Percentiles rank a stretch among this genome's conserved stretches.
Conservation (phyloP, 306 rosid genomes). For the Crataegus laevigata region DNA sequence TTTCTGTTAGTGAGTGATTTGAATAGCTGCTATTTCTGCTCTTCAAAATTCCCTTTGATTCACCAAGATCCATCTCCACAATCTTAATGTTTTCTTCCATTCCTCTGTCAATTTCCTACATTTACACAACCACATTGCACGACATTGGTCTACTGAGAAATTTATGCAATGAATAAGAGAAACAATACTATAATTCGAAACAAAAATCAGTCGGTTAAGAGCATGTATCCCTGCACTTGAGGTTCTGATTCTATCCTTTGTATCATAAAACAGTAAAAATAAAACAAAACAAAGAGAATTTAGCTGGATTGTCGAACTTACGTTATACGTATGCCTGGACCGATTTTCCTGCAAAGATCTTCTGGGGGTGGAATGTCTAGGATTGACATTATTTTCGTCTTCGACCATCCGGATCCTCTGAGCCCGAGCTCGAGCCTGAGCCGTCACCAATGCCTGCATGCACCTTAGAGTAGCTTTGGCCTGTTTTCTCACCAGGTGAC, state of each 20-base stretch:
- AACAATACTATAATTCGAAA: not conserved
- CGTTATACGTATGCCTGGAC: constrained; percentile 40
- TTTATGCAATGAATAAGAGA: not conserved
- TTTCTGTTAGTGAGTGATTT: constrained; percentile 23
- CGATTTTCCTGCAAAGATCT: constrained; percentile 40
- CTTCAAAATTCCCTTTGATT: constrained; percentile 30
- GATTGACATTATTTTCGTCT: constrained; percentile 31
- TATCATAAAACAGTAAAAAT: too few species aligned
- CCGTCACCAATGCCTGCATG: constrained; percentile 91
- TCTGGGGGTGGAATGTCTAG: constrained; percentile 38
- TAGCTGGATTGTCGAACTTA: constrained; percentile 20
- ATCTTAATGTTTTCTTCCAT: constrained; percentile 81
- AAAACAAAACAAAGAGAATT: not conserved
- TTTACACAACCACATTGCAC: constrained; percentile 10
- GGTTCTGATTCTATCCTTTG: not conserved
- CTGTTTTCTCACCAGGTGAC: constrained; percentile 81
- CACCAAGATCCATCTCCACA: constrained; percentile 83
- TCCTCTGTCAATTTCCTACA: constrained; percentile 56
- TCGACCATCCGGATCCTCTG: constrained; percentile 54
- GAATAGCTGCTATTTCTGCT: constrained; percentile 54
- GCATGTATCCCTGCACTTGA: not conserved
- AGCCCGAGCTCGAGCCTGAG: constrained; percentile 83
- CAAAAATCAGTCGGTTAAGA: not conserved
- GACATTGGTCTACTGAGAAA: not conserved
- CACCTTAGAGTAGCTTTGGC: constrained; percentile 69